These are phyloP conservation scores for Acanthochlamys bracteata DNA, from an alignment of 106 monocot species.

Conservation along the genomic window DNA sequence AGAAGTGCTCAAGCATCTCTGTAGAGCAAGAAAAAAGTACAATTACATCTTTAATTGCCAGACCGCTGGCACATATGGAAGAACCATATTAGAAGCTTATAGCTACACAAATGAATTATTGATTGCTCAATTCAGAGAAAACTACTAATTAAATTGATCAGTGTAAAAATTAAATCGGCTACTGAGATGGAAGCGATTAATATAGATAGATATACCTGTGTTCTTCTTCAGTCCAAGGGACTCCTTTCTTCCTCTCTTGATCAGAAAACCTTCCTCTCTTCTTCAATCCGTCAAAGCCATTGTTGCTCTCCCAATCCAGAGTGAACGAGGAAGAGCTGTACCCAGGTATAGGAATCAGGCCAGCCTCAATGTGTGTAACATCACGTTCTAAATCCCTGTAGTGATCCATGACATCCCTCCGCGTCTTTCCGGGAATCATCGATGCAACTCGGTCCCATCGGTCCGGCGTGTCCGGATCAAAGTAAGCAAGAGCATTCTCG, in stretches of 20 bases:
- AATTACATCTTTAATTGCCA: too few relatives aligned
- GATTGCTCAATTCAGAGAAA: too few relatives aligned
- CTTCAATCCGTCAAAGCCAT: slow-evolving; percentile 13
- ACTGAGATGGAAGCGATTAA: background rate
- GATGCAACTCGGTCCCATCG: slow-evolving; percentile 53
- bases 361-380: slow-evolving; percentile 60
- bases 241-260: slow-evolving; percentile 55
- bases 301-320: slow-evolving; percentile 24
- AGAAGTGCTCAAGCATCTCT: too few relatives aligned
- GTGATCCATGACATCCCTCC: slow-evolving; percentile 39
- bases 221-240: slow-evolving; percentile 54
- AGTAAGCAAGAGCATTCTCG: slow-evolving; percentile 56
- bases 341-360: slow-evolving; percentile 38
- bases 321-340: slow-evolving; percentile 30
- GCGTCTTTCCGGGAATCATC: slow-evolving; percentile 54
- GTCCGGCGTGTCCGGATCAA: slow-evolving; percentile 47
- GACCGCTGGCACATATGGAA: too few relatives aligned
- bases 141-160: too few relatives aligned
- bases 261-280: slow-evolving; percentile 21
- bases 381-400: slow-evolving; percentile 63
- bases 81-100: too few relatives aligned
- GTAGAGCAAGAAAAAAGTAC: too few relatives aligned
- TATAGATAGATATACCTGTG: slow-evolving; percentile 22
- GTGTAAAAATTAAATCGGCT: too few relatives aligned
- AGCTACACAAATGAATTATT: too few relatives aligned